Base-by-base conservation (phyloP, 768 basidiomycete genomes). In the Daedaleopsis sinensis region DNA sequence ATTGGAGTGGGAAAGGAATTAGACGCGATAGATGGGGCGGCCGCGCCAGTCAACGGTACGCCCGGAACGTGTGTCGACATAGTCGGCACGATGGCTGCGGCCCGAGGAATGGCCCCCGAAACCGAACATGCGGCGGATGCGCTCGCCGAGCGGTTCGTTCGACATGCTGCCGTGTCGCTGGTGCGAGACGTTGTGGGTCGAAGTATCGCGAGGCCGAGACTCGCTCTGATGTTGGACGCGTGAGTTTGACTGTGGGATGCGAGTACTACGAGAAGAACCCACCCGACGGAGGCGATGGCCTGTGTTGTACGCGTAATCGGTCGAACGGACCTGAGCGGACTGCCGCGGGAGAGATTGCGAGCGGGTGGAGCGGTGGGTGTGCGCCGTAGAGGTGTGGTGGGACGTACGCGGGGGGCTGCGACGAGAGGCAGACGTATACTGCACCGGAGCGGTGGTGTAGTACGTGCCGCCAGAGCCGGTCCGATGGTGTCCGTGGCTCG, bases 1-100 rank as follows among this genome's bases (percentile, higher is more conserved):
- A 52, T 49, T 39, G 53, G 35, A 35, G 42, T 38, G 52, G n/a
- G 58, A 52, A 47, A 37, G 61, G 56, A 58, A 3, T 68, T 57
- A 73, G 48, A 69, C 63, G 36, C 81, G 76, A 71, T 82, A 80
- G 55, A 86, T 73, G 23, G 81, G 82, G 55, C 83, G 77, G 58
- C 87, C 87, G 39, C 81, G 72, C 65, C 80, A 72, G 73, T 87
- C 85, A 52, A 85, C 85, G 48, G 67, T 58, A 49, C 65, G 68
- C 8, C 72, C 72, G 32, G 68, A 68, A 46, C 69, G 70, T 12
- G 68, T 51, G 53, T 73, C 69, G 43, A 51, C 32, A 54, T 72
- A 72, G 23, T 68, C 62, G 27, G 53, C 49, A 27, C 62, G 50
- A 12, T 57, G 62, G 27, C 24, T 16, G 57, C 57, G 62, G 19